Conservation (phyloP, 305 asterid species). For the Fraxinus sp. region DNA sequence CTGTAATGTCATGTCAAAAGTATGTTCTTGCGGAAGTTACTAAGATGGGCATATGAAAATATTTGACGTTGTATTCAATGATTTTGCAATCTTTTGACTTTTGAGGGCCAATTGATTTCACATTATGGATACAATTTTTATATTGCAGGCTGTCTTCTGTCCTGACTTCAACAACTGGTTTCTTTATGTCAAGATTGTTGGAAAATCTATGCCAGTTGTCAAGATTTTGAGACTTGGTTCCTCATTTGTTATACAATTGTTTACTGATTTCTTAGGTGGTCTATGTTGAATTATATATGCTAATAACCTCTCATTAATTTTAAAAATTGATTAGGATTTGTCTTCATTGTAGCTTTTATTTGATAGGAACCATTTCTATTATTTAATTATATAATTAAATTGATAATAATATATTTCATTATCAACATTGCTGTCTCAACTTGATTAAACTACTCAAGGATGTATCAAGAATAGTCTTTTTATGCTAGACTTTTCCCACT, state of each 20-base stretch:
- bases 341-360: slow-evolving; percentile 1
- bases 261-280: not conserved
- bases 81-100: not conserved
- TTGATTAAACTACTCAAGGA: not conserved
- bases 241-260: not conserved
- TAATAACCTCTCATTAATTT: not conserved
- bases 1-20: not conserved
- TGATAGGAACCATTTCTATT: not conserved
- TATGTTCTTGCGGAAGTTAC: not conserved
- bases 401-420: not conserved
- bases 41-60: not conserved
- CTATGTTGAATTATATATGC: not conserved
- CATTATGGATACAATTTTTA: not conserved
- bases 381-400: not conserved
- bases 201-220: not conserved
- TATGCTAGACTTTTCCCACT: not conserved
- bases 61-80: not conserved
- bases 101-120: not conserved
- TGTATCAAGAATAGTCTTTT: not conserved
- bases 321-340: not conserved
- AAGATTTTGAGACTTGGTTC: not conserved
- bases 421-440: not conserved
- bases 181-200: not conserved
- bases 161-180: not conserved
- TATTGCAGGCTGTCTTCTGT: not conserved